These are phyloP conservation scores for Neofusicoccum sp. DNA, from an alignment of 2,329 filamentous ascomycete species.

Conservation along the genomic window DNA sequence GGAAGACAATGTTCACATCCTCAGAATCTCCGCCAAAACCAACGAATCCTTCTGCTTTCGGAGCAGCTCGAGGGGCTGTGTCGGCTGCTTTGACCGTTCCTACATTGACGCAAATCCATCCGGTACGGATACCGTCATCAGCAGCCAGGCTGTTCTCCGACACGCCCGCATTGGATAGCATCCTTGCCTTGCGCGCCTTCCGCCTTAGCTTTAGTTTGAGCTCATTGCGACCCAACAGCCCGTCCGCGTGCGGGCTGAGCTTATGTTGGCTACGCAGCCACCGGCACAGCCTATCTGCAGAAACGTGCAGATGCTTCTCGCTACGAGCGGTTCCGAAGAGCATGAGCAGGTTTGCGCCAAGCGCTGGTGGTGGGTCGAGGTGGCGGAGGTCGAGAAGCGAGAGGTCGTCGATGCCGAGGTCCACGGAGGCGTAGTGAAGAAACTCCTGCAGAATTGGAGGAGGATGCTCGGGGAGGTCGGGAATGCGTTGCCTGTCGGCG, in stretches of 20 bases:
- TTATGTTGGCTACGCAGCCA: conserved; percentile 75
- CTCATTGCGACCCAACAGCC: conserved; percentile 84
- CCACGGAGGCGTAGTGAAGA: conserved; percentile 74
- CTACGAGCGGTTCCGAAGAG: conserved; percentile 86
- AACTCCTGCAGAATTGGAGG: conserved; percentile 71
- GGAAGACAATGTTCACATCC: conserved; percentile 64
- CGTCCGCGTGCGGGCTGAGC: conserved; percentile 77
- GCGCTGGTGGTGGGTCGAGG: conserved; percentile 79
- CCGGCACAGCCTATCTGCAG: conserved; percentile 82
- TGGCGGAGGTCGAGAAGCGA: conserved; percentile 77
- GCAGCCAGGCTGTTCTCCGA: conserved; percentile 55
- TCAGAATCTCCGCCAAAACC: conserved; percentile 68
- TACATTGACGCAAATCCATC: conserved; percentile 94
- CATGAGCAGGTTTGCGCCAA: conserved; percentile 90
- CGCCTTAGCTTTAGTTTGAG: conserved; percentile 82
- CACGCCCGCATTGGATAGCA: conserved; percentile 70
- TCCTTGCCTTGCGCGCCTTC: conserved; percentile 75
- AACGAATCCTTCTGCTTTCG: conserved; percentile 56
- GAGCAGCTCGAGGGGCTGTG: background rate
- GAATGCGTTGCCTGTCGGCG: conserved; percentile 56
- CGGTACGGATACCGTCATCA: conserved; percentile 86
- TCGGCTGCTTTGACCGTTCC: conserved; percentile 63
- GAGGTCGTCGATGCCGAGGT: conserved; percentile 82
- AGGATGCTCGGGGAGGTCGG: conserved; percentile 64
- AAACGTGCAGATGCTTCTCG: conserved; percentile 89